Evolutionary conservation across 768 basidiomycete species (phyloP), one percentile per base, ranked within the genome.

Genomic region (Leccinum incarnatum): DNA sequence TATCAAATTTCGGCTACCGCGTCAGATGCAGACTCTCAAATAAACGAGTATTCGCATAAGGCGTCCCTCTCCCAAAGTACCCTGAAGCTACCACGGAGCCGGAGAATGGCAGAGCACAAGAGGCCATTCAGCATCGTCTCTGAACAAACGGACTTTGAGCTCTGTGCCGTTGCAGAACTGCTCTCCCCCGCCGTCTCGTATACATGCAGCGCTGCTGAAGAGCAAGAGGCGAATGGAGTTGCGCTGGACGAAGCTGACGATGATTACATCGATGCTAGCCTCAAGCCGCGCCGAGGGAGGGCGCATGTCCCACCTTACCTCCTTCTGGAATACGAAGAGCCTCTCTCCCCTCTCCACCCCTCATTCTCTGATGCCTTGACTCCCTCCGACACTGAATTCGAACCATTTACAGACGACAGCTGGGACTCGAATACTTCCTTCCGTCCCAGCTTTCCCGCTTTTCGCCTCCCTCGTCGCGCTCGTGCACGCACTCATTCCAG

Each of bases 81-180:
- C 10, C 36, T 72, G 55, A 72, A 55, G 17, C 69, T 59, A 23
- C 52, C 58, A 36, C 66, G 21, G 14, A 51, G n/a, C 36, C 60
- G 62, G 53, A 62, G 68, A 9, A 69, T 67, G 57, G 61, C 66
- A 11, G 71, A 66, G n/a, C 68, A 69, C 42, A 57, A 23, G 11
- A 77, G 80, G 56, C 60, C 74, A 29, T 66, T 67, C 51, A 84
- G 81, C 61, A 63, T 74, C 21, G 75, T 83, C 32, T 83, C 83
- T 4, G 68, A 77, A 7, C 71, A 74, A 12, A 81, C 82, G 10
- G 83, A 84, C 51, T 64, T 71, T 30, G 83, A 84, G 58, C 74
- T 84, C 14, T 67, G 75, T n/a, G 80, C 78, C n/a, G 69, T 84
- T 50, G 77, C 79, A 2, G 82, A 82, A 29, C 68, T 82, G 45